phyloP scores from a whole-genome alignment of 306 rosid species.

The Quercus dentata region DNA sequence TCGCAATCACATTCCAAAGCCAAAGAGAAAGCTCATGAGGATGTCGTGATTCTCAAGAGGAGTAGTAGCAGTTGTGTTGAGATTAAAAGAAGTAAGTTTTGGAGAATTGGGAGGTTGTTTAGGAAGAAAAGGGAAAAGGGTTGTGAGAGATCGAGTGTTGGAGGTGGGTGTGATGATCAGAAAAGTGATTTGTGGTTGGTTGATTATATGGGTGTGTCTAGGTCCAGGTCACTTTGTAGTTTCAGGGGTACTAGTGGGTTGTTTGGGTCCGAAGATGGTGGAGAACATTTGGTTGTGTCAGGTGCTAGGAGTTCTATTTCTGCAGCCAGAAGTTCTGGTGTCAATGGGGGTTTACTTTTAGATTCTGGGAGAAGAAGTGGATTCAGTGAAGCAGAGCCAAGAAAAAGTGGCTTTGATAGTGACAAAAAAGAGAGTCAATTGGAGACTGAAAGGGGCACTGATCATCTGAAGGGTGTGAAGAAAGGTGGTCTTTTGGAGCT shows the following conservation, averaged over 20 bases:
- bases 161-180: slow-evolving; percentile 66
- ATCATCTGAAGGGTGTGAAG: slow-evolving; percentile 31
- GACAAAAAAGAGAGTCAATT: slow-evolving; percentile 40
- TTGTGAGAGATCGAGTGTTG: slow-evolving; percentile 61
- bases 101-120: slow-evolving; percentile 76
- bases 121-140: slow-evolving; percentile 67
- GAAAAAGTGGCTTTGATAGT: slow-evolving; percentile 74
- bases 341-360: slow-evolving; percentile 60
- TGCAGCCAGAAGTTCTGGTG: slow-evolving; percentile 91
- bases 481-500: slow-evolving; percentile 29
- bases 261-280: slow-evolving; percentile 86
- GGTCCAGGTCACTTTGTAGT: slow-evolving; percentile 92
- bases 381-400: slow-evolving; percentile 84
- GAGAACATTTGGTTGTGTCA: slow-evolving; percentile 50
- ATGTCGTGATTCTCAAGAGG: slow-evolving; percentile 48
- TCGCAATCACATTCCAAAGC: slow-evolving; percentile 31
- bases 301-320: slow-evolving; percentile 94
- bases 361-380: slow-evolving; percentile 95
- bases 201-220: slow-evolving; percentile 69
- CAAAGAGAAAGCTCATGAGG: slow-evolving; percentile 42
- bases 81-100: slow-evolving; percentile 56
- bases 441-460: slow-evolving; percentile 36
- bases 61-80: slow-evolving; percentile 80
- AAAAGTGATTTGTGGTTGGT: slow-evolving; percentile 59
- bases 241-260: slow-evolving; percentile 59